Conservation (phyloP, 495 filamentous ascomycete genomes). For the Chaetomidium leptoderma region DNA sequence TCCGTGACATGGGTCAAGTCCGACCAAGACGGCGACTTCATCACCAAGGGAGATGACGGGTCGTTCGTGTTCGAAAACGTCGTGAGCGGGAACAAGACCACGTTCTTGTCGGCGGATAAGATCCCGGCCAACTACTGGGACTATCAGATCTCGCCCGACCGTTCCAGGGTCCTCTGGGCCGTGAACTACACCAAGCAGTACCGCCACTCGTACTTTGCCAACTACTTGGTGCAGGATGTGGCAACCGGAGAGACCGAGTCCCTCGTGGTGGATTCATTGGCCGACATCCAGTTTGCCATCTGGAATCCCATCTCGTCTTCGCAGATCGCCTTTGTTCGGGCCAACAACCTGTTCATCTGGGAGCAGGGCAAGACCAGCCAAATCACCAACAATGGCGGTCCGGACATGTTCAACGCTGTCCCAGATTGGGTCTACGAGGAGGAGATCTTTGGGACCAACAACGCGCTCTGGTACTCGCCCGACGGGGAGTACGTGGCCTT, state of each 20-base stretch:
- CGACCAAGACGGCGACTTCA: conserved; percentile 45
- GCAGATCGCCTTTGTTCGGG: conserved; percentile 52
- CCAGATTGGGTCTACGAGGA: conserved; percentile 64
- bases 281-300: conserved; percentile 55
- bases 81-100: conserved; percentile 42
- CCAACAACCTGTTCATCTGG: conserved; percentile 55
- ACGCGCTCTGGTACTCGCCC: conserved; percentile 54
- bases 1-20: conserved; percentile 47
- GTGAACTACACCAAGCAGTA: conserved; percentile 56
- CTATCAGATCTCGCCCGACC: conserved; percentile 39
- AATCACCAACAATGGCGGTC: conserved; percentile 52
- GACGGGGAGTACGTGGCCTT: conserved; percentile 55
- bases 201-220: conserved; percentile 54
- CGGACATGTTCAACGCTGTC: conserved; percentile 54
- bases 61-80: conserved; percentile 49
- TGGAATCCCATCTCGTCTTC: conserved; percentile 44
- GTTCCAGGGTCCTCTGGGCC: conserved; percentile 48
- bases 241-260: conserved; percentile 40
- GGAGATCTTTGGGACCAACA: conserved; percentile 51
- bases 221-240: conserved; percentile 52
- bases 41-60: conserved; percentile 39
- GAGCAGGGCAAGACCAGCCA: conserved; percentile 42
- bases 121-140: conserved; percentile 31
- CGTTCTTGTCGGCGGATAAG: conserved; percentile 42
- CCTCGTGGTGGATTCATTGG: conserved; percentile 45